These are phyloP conservation scores for Beta lomatogona DNA, from an alignment of 179 eudicot species.

Conservation along the genomic window DNA sequence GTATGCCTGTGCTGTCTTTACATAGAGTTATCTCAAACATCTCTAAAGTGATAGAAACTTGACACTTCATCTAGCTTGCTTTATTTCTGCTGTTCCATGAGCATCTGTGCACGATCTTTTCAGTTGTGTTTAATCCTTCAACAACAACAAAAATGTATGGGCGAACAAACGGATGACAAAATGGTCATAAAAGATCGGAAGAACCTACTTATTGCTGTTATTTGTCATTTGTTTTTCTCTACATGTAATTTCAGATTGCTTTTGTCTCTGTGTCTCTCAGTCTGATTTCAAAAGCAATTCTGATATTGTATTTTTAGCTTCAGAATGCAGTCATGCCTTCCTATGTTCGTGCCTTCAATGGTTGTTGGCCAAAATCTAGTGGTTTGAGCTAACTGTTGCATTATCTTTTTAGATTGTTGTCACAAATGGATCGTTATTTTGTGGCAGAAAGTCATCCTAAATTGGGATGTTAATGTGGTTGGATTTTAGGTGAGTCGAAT, in stretches of 20 bases:
- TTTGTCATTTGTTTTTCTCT: neutral
- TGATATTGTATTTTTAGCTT: too few species aligned
- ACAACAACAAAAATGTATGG: too few species aligned
- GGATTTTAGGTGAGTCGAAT: neutral
- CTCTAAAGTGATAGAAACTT: neutral
- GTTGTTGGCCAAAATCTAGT: too few species aligned
- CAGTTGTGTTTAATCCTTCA: neutral
- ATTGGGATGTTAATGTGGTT: neutral
- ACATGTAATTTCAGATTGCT: neutral
- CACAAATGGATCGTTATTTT: neutral
- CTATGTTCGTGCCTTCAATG: too few species aligned
- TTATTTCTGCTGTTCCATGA: neutral
- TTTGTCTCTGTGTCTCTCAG: too few species aligned
- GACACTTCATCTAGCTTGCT: neutral
- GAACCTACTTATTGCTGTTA: neutral
- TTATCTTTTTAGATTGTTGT: neutral
- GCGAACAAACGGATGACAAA: neutral
- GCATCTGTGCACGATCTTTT: neutral
- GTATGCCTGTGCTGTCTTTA: neutral
- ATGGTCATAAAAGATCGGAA: neutral
- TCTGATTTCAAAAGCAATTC: too few species aligned
- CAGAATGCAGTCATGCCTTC: too few species aligned
- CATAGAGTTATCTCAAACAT: neutral
- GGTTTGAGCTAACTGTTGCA: too few species aligned
- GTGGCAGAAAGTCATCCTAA: neutral